Evolutionary conservation across 768 basidiomycete species (phyloP).

Genomic region (Russula dissimulans): DNA sequence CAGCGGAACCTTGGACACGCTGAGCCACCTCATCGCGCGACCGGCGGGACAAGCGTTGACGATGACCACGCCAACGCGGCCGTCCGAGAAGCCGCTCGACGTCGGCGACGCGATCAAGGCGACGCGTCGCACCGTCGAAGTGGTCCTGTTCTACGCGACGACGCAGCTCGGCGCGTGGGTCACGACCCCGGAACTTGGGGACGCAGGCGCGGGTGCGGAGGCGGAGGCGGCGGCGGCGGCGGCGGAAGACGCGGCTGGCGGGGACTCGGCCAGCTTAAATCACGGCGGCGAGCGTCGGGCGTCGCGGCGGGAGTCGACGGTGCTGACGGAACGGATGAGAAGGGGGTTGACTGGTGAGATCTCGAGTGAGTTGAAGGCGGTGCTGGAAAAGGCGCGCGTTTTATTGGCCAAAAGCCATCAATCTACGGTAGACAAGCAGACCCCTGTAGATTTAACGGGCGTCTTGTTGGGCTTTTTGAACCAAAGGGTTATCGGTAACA

Average conservation of each 20-base stretch:
- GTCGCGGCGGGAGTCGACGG: conserved; percentile 33
- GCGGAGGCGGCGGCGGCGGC: conserved; percentile 27
- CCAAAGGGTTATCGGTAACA: conserved; percentile 39
- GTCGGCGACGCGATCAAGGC: conserved; percentile 51
- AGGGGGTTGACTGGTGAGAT: conserved; percentile 77
- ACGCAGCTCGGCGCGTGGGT: conserved; percentile 78
- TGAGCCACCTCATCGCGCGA: conserved; percentile 55
- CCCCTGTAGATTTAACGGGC: conserved; percentile 44
- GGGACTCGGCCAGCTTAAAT: conserved; percentile 2
- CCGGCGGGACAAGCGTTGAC: conserved; percentile 50
- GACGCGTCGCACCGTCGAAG: conserved; percentile 56
- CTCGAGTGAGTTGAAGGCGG: conserved; percentile 56
- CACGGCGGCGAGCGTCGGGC: conserved; percentile 36
- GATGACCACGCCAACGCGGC: conserved; percentile 23
- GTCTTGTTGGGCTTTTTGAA: conserved; percentile 57
- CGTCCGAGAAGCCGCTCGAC: conserved; percentile 35
- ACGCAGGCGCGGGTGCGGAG: conserved; percentile 20
- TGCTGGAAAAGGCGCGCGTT: conserved; percentile 57
- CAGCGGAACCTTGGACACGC: conserved; percentile 64
- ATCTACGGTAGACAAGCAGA: conserved; percentile 34
- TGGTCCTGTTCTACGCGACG: conserved; percentile 56
- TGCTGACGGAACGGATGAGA: conserved; percentile 56
- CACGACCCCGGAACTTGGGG: conserved; percentile 51
- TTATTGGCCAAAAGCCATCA: conserved; percentile 51
- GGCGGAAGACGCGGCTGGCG: conserved; percentile 29